Conservation (phyloP, 768 basidiomycete species). For the Heimioporus sp. region DNA sequence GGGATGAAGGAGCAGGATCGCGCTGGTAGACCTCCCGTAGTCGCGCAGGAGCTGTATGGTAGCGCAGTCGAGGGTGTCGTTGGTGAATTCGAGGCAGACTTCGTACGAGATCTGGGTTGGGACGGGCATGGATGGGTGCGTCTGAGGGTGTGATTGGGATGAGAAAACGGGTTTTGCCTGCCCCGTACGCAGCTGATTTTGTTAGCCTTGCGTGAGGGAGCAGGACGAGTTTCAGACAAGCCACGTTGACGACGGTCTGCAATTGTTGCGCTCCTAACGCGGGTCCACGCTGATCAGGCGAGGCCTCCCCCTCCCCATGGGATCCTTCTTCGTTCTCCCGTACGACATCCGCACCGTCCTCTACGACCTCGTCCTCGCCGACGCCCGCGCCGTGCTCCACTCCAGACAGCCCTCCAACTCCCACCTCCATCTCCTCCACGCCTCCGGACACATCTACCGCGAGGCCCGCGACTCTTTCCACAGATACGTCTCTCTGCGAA, state of each 20-base stretch:
- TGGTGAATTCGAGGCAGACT: slow-evolving; percentile 65
- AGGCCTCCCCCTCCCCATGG: slow-evolving; percentile 14
- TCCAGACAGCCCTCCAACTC: slow-evolving; percentile 33
- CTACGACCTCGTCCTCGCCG: slow-evolving; percentile 30
- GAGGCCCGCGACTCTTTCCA: slow-evolving; percentile 31
- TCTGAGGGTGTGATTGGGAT: not conserved
- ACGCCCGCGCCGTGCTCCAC: slow-evolving; percentile 18
- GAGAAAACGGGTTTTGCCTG: slow-evolving; percentile 19
- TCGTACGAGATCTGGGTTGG: slow-evolving; percentile 55
- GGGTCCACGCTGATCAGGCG: slow-evolving; percentile 30
- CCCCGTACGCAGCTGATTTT: slow-evolving; percentile 30
- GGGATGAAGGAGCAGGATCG: slow-evolving; percentile 57
- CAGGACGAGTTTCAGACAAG: slow-evolving; percentile 27
- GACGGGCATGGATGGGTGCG: slow-evolving; percentile 52
- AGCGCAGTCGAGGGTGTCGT: slow-evolving; percentile 63
- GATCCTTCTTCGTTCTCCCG: slow-evolving; percentile 28
- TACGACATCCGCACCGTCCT: slow-evolving; percentile 35
- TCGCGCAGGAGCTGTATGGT: slow-evolving; percentile 64
- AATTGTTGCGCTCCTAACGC: slow-evolving; percentile 31
- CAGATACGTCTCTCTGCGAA: slow-evolving; percentile 36
- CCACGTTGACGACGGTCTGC: slow-evolving; percentile 22
- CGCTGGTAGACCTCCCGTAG: slow-evolving; percentile 55
- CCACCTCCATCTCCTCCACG: slow-evolving; percentile 33
- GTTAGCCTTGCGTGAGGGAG: slow-evolving; percentile 31
- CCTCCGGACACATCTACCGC: slow-evolving; percentile 28